Evolutionary conservation across 306 rosid species (phyloP).

Genomic region (Coriaria nepalensis): DNA sequence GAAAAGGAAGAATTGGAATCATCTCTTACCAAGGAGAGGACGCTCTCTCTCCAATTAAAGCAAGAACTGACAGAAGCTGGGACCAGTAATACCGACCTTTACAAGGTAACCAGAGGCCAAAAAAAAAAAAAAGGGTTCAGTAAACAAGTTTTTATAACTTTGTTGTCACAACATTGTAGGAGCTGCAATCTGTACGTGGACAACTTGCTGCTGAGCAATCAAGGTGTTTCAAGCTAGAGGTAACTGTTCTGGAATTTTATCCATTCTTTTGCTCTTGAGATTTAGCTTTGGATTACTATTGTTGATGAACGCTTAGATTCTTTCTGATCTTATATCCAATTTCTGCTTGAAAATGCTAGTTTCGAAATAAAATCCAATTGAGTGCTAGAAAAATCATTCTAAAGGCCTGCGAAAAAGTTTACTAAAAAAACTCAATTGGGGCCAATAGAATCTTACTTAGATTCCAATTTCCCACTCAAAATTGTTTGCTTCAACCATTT

Average conservation of each 20-base stretch:
- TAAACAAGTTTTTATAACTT: conserved; percentile 8
- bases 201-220: conserved; percentile 94
- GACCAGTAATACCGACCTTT: conserved; percentile 61
- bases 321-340: too few species aligned
- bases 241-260: conserved; percentile 14
- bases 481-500: too few species aligned
- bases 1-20: conserved; percentile 75
- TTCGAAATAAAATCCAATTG: too few species aligned
- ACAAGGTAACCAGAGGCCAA: conserved; percentile 42
- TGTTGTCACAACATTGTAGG: conserved; percentile 29
- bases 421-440: too few species aligned
- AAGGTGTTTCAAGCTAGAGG: conserved; percentile 96
- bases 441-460: too few species aligned
- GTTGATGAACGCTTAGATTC: too few species aligned
- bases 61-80: conserved; percentile 70
- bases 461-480: too few species aligned
- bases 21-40: conserved; percentile 53
- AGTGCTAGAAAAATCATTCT: too few species aligned
- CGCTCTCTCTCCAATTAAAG: conserved; percentile 52
- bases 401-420: too few species aligned
- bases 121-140: not conserved
- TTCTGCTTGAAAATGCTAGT: too few species aligned
- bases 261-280: not conserved
- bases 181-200: conserved; percentile 91
- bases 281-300: too few species aligned